These are phyloP conservation scores for Dictyostelium capitatum DNA, from an alignment of 78 protist species.

Conservation along the genomic window DNA sequence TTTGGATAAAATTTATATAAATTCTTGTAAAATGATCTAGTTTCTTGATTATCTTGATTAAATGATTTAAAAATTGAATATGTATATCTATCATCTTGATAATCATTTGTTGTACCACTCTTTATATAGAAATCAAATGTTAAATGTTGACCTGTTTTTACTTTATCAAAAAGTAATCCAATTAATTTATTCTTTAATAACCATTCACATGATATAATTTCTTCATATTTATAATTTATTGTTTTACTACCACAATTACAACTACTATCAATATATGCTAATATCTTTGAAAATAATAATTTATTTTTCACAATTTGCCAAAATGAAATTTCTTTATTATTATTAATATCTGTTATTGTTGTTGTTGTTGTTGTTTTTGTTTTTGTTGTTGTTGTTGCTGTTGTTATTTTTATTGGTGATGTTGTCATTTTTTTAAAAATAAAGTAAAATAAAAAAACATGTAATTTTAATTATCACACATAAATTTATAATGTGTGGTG, in stretches of 20 bases:
- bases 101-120: not conserved
- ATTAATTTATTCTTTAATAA: not conserved
- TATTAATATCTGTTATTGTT: not conserved
- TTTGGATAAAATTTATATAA: not conserved
- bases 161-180: not conserved
- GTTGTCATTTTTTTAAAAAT: not conserved
- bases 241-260: not conserved
- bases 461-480: too few relatives aligned
- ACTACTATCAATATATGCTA: not conserved
- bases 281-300: not conserved
- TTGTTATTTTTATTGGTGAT: not conserved
- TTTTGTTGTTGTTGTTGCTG: not conserved
- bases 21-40: not conserved
- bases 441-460: too few relatives aligned
- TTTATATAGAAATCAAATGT: not conserved
- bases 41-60: not conserved
- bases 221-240: not conserved
- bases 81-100: not conserved
- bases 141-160: not conserved
- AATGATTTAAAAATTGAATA: not conserved
- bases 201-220: not conserved
- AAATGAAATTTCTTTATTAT: not conserved
- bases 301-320: slow-evolving; percentile 1
- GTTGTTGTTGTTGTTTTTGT: not conserved
- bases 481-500: too few relatives aligned